Evolutionary conservation across 2,329 filamentous ascomycete species (phyloP), one percentile per base, ranked within the genome.

Genomic region (Zopfia rhizophila): DNA sequence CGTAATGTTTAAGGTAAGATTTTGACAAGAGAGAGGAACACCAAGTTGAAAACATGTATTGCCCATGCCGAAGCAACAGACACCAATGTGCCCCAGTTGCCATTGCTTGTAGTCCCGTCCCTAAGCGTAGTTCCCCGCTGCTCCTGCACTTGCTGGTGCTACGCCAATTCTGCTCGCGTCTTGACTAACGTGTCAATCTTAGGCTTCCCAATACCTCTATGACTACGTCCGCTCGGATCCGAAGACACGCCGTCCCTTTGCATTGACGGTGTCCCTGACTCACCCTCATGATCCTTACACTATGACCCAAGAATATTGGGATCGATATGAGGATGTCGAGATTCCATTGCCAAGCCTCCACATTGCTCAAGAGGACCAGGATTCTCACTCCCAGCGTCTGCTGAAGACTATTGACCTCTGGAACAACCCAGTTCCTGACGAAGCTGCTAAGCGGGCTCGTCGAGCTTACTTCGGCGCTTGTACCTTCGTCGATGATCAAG

Each of bases 211-310:
- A 72, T 97, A 92, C 69, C 78, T 97, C 37, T 96, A 93, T 73
- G 89, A 96, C 72, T 87, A 95, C 65, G 90, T 94, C 25, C 87
- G 92, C n/a, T 83, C 90, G 68, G 88, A 89, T 7, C 84, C 83
- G 0, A 78, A 82, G 42, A 81, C 84, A 57, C 83, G 69, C 88
- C 59, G 69, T 31, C 92, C 92, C 1, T 97, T 97, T 72, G 89
- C 86, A 62, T 75, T 97, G 77, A 97, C 92, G 23, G 88, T 96
- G 7, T 96, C 92, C 17, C 85, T 97, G 61, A 97, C 92, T 5
- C 92, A 97, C 71, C 92, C 92, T 12, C 92, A 97, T 69, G 92
- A 97, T 64, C 92, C 92, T 0, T 97, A 97, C 73, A 93, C 91
- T 46, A 97, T 97, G 70, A 90, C 92, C 57, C 84, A 90, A 67